These are phyloP conservation scores for Blastocystis sp. DNA, from an alignment of 352 stramenopile species.

Conservation along the genomic window DNA sequence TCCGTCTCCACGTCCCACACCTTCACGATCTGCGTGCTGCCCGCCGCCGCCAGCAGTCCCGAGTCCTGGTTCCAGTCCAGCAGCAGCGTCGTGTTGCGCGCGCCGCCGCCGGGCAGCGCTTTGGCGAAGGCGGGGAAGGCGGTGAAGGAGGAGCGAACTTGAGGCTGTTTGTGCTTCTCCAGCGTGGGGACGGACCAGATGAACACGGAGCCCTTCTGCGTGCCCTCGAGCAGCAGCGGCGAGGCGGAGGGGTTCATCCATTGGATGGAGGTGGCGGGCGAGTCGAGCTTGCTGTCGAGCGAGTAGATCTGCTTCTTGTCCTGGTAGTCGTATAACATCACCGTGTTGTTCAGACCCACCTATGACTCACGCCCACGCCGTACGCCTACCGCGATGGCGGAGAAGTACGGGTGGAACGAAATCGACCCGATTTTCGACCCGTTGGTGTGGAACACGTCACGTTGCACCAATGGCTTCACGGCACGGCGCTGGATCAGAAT, in stretches of 20 bases:
- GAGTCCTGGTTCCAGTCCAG: conserved; percentile 18
- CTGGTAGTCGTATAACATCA: conserved; percentile 50
- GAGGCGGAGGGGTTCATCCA: conserved; percentile 31
- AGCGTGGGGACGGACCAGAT: conserved; percentile 46
- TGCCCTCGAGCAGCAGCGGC: conserved; percentile 42
- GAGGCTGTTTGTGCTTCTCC: conserved; percentile 28
- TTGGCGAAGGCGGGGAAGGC: conserved; percentile 63
- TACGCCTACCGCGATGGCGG: background rate
- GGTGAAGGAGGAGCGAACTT: conserved; percentile 34
- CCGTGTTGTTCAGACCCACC: conserved; percentile 26
- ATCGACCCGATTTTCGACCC: conserved; percentile 10
- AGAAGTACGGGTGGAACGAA: conserved; percentile 48
- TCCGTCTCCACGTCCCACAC: conserved; percentile 60
- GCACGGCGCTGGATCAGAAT: background rate
- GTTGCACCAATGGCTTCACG: background rate
- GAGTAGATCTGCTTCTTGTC: conserved; percentile 39
- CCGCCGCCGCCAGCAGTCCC: conserved; percentile 29
- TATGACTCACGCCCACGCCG: background rate
- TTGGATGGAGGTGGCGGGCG: background rate
- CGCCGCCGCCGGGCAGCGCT: background rate
- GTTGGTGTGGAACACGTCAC: conserved; percentile 46
- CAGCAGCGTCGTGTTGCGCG: background rate
- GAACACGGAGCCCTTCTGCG: conserved; percentile 41
- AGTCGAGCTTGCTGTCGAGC: conserved; percentile 2
- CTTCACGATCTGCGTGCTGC: conserved; percentile 54